Conservation (phyloP, 164 flowering plant genomes). For the Cinnamomum chago region DNA sequence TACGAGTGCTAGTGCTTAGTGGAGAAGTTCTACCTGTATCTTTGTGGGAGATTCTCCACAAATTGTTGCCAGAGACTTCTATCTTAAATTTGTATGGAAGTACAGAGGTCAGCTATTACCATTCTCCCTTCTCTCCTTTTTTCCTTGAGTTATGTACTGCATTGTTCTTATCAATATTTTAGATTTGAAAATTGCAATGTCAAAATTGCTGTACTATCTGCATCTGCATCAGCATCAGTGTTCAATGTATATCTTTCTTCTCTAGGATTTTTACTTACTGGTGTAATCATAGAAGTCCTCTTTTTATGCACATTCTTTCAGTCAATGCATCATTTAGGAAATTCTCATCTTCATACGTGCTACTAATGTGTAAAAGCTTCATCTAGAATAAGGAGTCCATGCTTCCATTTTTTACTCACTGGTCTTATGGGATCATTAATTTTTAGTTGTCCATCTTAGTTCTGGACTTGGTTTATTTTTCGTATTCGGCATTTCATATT, state of each 20-base stretch:
- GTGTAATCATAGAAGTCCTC: no score
- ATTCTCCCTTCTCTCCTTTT: background rate
- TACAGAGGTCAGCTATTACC: constrained; percentile 70
- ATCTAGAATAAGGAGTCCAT: no score
- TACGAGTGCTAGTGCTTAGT: constrained; percentile 70
- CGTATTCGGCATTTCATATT: background rate
- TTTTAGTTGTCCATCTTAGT: background rate
- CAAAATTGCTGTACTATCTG: background rate
- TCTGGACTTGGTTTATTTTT: background rate
- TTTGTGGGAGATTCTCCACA: constrained; percentile 51
- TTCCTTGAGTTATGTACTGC: background rate
- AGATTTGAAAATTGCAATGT: background rate
- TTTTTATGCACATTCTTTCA: no score
- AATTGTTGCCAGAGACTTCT: constrained; percentile 58
- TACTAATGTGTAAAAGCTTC: no score
- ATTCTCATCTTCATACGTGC: no score
- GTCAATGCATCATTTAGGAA: no score
- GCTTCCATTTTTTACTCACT: no score
- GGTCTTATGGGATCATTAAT: background rate
- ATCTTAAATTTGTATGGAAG: constrained; percentile 92
- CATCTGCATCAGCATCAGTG: background rate
- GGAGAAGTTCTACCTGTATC: constrained; percentile 70
- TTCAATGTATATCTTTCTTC: background rate
- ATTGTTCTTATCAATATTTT: background rate
- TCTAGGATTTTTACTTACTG: no score